Evolutionary conservation across 1,284 basidiomycete genomes (phyloP).

Genomic region (Ceratobasidium sp.): DNA sequence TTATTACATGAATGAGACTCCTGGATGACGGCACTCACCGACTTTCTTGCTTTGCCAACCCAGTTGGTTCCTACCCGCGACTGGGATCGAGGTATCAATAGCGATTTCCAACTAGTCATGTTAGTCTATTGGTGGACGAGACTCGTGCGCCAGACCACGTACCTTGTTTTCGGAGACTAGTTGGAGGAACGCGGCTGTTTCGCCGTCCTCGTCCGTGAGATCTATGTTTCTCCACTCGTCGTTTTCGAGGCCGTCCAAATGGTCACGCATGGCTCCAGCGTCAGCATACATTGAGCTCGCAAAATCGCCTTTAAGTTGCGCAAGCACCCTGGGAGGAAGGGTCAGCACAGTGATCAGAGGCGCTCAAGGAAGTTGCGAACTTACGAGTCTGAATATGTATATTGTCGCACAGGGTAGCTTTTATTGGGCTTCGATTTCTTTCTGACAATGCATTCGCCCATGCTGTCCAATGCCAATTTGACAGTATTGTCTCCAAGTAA

Average conservation of each 20-base stretch:
- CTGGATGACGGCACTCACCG: conserved; percentile 61
- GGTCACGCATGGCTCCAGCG: conserved; percentile 72
- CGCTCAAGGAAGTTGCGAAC: conserved; percentile 1
- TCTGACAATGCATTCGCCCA: conserved; percentile 53
- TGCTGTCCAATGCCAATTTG: conserved; percentile 63
- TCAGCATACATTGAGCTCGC: conserved; percentile 75
- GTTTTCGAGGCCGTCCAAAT: conserved; percentile 61
- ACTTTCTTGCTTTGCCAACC: conserved; percentile 90
- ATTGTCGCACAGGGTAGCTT: conserved; percentile 37
- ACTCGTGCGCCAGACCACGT: conserved; percentile 32
- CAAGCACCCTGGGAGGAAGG: conserved; percentile 46
- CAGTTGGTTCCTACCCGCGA: conserved; percentile 65
- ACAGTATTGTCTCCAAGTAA: conserved; percentile 68
- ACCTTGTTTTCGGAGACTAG: conserved; percentile 79
- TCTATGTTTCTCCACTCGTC: conserved; percentile 60
- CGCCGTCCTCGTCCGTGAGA: conserved; percentile 66
- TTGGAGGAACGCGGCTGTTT: conserved; percentile 76
- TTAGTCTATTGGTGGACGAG: not conserved
- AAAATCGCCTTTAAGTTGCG: conserved; percentile 75
- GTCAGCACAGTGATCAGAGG: conserved; percentile 2
- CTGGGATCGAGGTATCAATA: conserved; percentile 73
- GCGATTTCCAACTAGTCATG: conserved; percentile 70
- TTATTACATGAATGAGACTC: not conserved
- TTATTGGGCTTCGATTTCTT: conserved; percentile 39
- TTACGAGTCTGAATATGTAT: conserved; percentile 50